Conservation (phyloP, 2,329 filamentous ascomycete species). For the Calonectria hawksworthii region DNA sequence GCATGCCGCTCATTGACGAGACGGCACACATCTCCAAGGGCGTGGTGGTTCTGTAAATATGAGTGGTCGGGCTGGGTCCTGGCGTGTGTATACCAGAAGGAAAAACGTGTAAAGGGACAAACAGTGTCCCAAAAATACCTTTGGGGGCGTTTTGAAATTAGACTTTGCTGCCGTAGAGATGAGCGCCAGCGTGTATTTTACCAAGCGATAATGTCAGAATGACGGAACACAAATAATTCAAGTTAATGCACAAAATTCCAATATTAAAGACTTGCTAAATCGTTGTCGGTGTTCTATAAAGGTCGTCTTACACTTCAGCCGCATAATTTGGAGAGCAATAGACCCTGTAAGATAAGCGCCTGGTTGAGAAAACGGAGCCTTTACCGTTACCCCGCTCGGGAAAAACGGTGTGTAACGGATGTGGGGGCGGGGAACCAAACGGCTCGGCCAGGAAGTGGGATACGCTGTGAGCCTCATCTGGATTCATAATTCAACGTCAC, state of each 20-base stretch:
- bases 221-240: not conserved
- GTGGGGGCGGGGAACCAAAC: not conserved
- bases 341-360: too few relatives aligned
- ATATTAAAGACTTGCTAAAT: not conserved
- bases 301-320: not conserved
- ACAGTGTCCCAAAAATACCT: not conserved
- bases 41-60: constrained; percentile 38
- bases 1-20: constrained; percentile 49
- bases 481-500: not conserved
- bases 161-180: not conserved
- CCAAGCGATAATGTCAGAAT: not conserved
- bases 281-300: not conserved
- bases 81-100: not conserved
- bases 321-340: too few relatives aligned
- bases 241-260: not conserved
- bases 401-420: not conserved
- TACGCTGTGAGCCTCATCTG: not conserved
- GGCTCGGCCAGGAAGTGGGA: not conserved
- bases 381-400: not conserved
- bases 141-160: not conserved
- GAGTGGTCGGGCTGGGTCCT: not conserved
- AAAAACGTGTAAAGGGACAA: not conserved
- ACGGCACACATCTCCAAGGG: constrained; percentile 44
- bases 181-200: not conserved
- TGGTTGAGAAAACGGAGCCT: not conserved